These are phyloP conservation scores for Drosera capensis DNA, from an alignment of 148 eudicot genomes.

Conservation along the genomic window DNA sequence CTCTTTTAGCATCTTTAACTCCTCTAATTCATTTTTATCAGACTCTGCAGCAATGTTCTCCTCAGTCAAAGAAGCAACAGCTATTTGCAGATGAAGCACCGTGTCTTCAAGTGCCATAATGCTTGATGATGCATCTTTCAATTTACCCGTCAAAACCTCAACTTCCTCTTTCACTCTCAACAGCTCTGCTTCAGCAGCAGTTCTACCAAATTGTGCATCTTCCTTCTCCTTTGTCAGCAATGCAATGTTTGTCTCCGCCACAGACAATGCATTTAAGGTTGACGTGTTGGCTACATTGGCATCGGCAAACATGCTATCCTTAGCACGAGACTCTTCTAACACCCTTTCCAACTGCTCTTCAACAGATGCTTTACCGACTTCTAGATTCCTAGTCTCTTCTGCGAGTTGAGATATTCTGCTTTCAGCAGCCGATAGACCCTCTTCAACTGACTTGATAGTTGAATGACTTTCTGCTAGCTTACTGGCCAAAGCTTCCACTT, in stretches of 20 bases:
- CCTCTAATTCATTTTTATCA: slow-evolving; percentile 32
- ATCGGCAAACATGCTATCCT: slow-evolving; percentile 27
- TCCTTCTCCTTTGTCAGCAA: slow-evolving; percentile 47
- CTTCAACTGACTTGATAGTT: slow-evolving; percentile 42
- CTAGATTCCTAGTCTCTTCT: slow-evolving; percentile 53
- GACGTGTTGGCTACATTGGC: slow-evolving; percentile 23
- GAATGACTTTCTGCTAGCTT: slow-evolving; percentile 31
- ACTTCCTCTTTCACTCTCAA: slow-evolving; percentile 47
- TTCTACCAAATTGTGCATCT: slow-evolving; percentile 30
- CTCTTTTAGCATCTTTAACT: slow-evolving; percentile 49
- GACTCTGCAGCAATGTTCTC: slow-evolving; percentile 40
- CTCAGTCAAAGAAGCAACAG: slow-evolving; percentile 33
- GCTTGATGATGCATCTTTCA: slow-evolving; percentile 39
- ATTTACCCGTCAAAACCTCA: slow-evolving; percentile 24
- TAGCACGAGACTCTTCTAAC: slow-evolving; percentile 23
- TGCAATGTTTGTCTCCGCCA: slow-evolving; percentile 40
- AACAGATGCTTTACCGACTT: slow-evolving; percentile 18
- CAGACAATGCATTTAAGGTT: slow-evolving; percentile 45
- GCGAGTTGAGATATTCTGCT: slow-evolving; percentile 23
- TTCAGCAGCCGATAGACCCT: slow-evolving; percentile 36
- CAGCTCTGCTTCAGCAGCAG: slow-evolving; percentile 45
- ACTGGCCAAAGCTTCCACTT: slow-evolving; percentile 28
- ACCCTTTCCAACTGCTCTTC: slow-evolving; percentile 41
- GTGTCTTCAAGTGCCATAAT: slow-evolving; percentile 62
- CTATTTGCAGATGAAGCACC: slow-evolving; percentile 35